phyloP scores from a whole-genome alignment of 306 rosid species.

The Potentilla sterilis region DNA sequence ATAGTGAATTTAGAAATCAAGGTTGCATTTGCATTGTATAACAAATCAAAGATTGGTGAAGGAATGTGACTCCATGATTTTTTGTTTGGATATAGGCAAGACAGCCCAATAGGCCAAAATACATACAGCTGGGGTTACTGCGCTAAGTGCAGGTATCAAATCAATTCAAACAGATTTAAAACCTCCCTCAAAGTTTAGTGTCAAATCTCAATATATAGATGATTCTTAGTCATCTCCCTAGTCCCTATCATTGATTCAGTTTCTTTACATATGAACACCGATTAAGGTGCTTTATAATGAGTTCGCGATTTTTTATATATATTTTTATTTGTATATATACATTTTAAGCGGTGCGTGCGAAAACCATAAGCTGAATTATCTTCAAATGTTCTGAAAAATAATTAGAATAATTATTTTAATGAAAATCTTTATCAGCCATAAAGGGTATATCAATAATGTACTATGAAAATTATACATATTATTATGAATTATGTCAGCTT shows the following conservation, averaged over 20 bases:
- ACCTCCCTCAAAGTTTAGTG: too few species aligned
- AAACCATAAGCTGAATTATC: too few species aligned
- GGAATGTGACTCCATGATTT: not conserved
- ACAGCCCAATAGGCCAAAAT: not conserved
- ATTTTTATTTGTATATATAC: not conserved
- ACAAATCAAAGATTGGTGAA: too few species aligned
- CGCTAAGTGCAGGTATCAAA: too few species aligned
- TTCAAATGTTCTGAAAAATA: too few species aligned
- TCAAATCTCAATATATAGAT: too few species aligned
- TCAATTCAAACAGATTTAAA: too few species aligned
- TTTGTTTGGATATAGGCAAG: not conserved
- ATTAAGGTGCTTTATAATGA: not conserved
- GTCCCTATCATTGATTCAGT: not conserved
- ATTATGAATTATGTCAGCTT: not conserved
- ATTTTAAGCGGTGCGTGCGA: not conserved
- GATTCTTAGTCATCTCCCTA: not conserved
- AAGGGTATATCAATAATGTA: not conserved
- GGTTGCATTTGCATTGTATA: constrained; percentile 21
- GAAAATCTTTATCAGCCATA: not conserved
- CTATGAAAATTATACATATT: not conserved
- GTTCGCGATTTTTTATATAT: not conserved
- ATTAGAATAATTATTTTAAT: too few species aligned
- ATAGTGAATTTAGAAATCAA: constrained; percentile 8
- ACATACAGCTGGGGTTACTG: not conserved
- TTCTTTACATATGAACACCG: not conserved